A percentile compares a stretch with the other conserved stretches of the same genome.
These are phyloP conservation scores for Yamadazyma diddensiae DNA, from an alignment of 1,139 yeast species.

Conservation along the genomic window DNA sequence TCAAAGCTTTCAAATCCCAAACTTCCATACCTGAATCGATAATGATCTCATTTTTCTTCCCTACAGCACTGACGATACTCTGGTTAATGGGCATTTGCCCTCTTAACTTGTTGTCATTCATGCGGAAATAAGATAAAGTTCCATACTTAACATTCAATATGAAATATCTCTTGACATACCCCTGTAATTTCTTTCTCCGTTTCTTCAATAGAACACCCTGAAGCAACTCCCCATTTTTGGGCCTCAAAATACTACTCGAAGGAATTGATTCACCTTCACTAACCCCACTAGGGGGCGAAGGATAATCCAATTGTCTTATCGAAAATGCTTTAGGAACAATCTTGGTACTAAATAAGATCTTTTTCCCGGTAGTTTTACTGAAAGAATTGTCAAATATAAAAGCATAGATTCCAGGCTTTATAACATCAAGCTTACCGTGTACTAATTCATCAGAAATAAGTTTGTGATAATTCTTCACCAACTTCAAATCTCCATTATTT, in stretches of 20 bases:
- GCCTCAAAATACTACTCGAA: conserved; percentile 23
- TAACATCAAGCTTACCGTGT: conserved; percentile 60
- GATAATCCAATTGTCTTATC: conserved; percentile 6
- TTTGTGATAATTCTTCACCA: conserved; percentile 44
- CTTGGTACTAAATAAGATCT: conserved; percentile 65
- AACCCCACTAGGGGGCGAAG: conserved; percentile 9
- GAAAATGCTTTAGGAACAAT: conserved; percentile 21
- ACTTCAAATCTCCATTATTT: conserved; percentile 35
- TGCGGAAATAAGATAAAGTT: conserved; percentile 73
- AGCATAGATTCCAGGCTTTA: conserved; percentile 68
- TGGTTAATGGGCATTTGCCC: conserved; percentile 90
- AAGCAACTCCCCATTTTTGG: conserved; percentile 58
- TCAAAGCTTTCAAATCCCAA: conserved; percentile 80
- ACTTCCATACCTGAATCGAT: conserved; percentile 95
- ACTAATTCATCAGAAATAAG: conserved; percentile 55
- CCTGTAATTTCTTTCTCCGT: conserved; percentile 76
- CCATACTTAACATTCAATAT: conserved; percentile 80
- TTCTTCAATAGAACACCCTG: conserved; percentile 75
- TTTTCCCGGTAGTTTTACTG: conserved; percentile 80
- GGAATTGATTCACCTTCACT: conserved; percentile 4
- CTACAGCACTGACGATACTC: conserved; percentile 78
- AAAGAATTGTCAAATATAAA: conserved; percentile 91
- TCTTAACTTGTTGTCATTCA: conserved; percentile 68
- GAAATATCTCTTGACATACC: conserved; percentile 82
- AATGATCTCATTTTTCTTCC: conserved; percentile 64